Conservation (phyloP, 805 yeast genomes). For the Kazachstania martiniae region DNA sequence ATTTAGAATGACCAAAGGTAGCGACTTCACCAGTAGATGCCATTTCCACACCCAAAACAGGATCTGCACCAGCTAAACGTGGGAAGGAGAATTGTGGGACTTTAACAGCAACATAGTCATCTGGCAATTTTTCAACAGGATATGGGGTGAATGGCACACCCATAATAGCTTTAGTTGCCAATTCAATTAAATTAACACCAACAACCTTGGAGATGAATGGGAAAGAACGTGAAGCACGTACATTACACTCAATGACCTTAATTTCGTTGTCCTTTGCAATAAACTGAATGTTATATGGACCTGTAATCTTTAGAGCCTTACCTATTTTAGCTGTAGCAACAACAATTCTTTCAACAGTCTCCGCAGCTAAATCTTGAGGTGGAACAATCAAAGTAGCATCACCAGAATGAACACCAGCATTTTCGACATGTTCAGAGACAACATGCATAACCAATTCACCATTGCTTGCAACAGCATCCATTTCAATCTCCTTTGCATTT, state of each 20-base stretch:
- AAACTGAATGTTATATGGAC: conserved; percentile 95
- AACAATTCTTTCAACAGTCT: conserved; percentile 82
- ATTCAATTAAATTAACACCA: conserved; percentile 90
- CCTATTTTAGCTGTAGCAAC: conserved; percentile 96
- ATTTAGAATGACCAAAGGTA: conserved; percentile 90
- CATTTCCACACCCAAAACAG: conserved; percentile 98
- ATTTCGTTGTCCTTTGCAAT: conserved; percentile 91
- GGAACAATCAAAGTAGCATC: conserved; percentile 97
- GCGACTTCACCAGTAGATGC: conserved; percentile 99
- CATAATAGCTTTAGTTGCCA: conserved; percentile 93
- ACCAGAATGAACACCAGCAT: conserved; percentile 99
- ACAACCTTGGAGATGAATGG: conserved; percentile 97
- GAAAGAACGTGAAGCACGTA: conserved; percentile 98
- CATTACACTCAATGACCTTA: conserved; percentile 97
- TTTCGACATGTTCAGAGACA: conserved; percentile 96
- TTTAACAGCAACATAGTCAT: conserved; percentile 86
- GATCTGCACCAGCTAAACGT: conserved; percentile 98
- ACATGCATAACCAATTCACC: conserved; percentile 95
- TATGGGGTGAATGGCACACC: conserved; percentile 82
- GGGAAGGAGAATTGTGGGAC: conserved; percentile 98
- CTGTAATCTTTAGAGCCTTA: conserved; percentile 87
- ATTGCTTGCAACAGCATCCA: conserved; percentile 95
- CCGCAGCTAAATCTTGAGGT: conserved; percentile 88
- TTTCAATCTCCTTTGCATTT: conserved; percentile 94
- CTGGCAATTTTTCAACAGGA: conserved; percentile 82